Evolutionary conservation across 2,329 filamentous ascomycete genomes (phyloP), one percentile per base, ranked within the genome.

Genomic region (Xylaria hypoxylon): DNA sequence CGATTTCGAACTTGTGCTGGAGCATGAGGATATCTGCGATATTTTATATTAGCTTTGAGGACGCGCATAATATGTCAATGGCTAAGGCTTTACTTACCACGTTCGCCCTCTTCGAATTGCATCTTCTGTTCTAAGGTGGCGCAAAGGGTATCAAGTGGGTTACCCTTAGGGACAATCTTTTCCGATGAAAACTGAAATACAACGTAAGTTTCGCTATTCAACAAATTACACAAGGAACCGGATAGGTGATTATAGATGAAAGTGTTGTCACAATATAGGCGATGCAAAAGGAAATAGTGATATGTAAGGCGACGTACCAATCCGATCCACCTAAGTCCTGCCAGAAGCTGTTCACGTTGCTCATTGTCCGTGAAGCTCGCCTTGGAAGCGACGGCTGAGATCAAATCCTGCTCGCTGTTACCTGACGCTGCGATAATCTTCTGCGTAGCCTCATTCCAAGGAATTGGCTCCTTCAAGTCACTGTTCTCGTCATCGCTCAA

Each of bases 91-190:
- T 8, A 22, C 8, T 3, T 22, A 64, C 51, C 64, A 3, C 64
- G 90, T 88, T 97, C 93, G 68, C 87, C 91, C 74, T 91, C 84
- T 75, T 87, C 91, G 79, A 91, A 97, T 79, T 92, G 87, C 93
- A 97, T 97, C 89, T 97, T 97, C 85, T 92, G 83, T 85, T 97
- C 93, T 40, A 97, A 87, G 2, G 89, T 92, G 42, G 93, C 93
- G 82, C 94, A 97, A 44, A 97, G 89, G n/a, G 92, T 95, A 80
- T 97, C 94, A 26, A 97, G 87, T 3, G 93, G 91, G 83, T 92
- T 97, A 58, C 90, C 91, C n/a, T 33, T 52, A 1, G 66, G 66
- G 13, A 52, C 33, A 45, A 55, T 65, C 40, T 68, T 60, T 24
- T 69, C 53, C 5, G 50, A 44, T 6, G 61, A 67, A 24, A 68